Percentiles rank a stretch among this genome's conserved stretches.
phyloP scores from a whole-genome alignment of 2,329 filamentous ascomycete species.

The Stagonosporopsis cucurbitacearum region DNA sequence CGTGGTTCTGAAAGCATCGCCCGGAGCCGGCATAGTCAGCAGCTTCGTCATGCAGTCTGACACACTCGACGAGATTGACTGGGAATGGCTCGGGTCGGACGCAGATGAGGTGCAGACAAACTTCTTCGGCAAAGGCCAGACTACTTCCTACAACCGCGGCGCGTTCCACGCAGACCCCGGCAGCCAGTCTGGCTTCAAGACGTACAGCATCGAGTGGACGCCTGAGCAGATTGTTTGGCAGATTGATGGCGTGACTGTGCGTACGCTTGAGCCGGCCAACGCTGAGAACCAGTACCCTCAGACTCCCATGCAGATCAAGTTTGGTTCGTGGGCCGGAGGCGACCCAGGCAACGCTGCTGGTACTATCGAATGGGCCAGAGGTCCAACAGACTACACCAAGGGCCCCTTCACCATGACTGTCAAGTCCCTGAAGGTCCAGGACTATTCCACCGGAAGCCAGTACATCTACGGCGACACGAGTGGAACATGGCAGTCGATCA shows the following conservation, averaged over 20 bases:
- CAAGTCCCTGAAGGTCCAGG: constrained; percentile 75
- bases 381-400: constrained; percentile 79
- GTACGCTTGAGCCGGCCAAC: constrained; percentile 73
- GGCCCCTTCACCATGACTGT: constrained; percentile 90
- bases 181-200: constrained; percentile 80
- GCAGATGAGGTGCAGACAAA: constrained; percentile 86
- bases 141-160: constrained; percentile 84
- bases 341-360: constrained; percentile 79
- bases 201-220: constrained; percentile 93
- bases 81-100: constrained; percentile 90
- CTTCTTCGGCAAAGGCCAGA: constrained; percentile 94
- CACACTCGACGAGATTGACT: constrained; percentile 92
- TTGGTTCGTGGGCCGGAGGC: constrained; percentile 91
- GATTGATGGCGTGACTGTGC: constrained; percentile 77
- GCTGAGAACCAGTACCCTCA: constrained; percentile 87
- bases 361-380: constrained; percentile 89
- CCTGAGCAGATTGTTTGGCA: constrained; percentile 83
- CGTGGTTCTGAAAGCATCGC: constrained; percentile 81
- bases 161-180: constrained; percentile 73
- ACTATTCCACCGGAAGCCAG: constrained; percentile 89
- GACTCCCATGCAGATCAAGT: constrained; percentile 92
- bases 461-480: constrained; percentile 83
- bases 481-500: constrained; percentile 82
- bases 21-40: constrained; percentile 90
- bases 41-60: constrained; percentile 92